Percentiles rank a stretch among this genome's conserved stretches.
These are phyloP conservation scores for Tetrahymena thermophila DNA, from an alignment of 73 alveolate species.

Conservation along the genomic window DNA sequence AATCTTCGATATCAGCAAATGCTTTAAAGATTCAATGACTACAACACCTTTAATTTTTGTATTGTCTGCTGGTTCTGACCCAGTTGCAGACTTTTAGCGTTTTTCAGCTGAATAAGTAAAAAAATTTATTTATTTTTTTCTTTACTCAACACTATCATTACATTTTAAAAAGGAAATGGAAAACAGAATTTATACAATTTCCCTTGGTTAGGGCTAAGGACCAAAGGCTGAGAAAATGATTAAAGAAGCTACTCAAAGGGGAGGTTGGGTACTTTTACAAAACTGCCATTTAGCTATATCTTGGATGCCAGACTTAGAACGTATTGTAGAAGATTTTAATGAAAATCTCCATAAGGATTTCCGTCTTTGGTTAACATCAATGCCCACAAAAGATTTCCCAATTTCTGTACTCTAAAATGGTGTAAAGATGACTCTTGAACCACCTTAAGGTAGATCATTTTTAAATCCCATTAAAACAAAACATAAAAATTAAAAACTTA, in stretches of 20 bases:
- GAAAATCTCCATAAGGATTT: conserved; percentile 97
- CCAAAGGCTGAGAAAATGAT: conserved; percentile 96
- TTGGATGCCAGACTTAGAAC: conserved; percentile 99
- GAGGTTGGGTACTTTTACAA: conserved; percentile 98
- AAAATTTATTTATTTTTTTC: neutral
- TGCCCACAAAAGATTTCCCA: conserved; percentile 98
- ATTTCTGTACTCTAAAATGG: conserved; percentile 96
- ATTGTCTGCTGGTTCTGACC: conserved; percentile 96
- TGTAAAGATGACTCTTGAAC: conserved; percentile 98
- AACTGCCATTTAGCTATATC: conserved; percentile 98
- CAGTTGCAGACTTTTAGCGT: conserved; percentile 84
- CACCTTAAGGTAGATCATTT: conserved; percentile 69
- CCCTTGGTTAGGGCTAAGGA: conserved; percentile 99
- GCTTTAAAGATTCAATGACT: conserved; percentile 89
- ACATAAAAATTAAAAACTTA: no score
- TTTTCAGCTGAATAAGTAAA: neutral
- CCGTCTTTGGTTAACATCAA: conserved; percentile 99
- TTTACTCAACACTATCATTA: neutral
- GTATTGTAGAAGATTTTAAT: conserved; percentile 87
- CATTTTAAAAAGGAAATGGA: conserved; percentile 56
- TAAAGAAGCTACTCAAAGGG: conserved; percentile 93
- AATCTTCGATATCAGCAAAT: conserved; percentile 94
- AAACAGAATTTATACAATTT: conserved; percentile 91
- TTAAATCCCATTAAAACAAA: no score
- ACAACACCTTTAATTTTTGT: conserved; percentile 97